Evolutionary conservation across 208 protist species (phyloP), one percentile per base, ranked within the genome.

Genomic region (Balamuthia mandrillaris): DNA sequence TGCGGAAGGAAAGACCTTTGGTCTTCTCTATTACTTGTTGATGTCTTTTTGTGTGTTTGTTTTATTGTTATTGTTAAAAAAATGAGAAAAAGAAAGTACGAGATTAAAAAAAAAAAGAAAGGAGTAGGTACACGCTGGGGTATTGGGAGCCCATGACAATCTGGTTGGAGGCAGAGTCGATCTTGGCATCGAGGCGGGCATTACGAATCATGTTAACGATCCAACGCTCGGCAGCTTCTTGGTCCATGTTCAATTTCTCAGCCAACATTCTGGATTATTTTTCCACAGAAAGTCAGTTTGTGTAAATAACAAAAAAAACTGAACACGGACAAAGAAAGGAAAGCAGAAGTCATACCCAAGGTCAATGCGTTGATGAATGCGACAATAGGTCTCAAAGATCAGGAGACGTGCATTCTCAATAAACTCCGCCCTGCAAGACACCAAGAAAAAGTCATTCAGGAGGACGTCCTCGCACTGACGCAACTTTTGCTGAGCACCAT

Each of bases 321-420:
- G n/a, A n/a, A n/a, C n/a, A n/a, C n/a, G n/a, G n/a, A 86, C 42
- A 12, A 6, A 14, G 16, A 81, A 16, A n/a, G 65, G 61, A 29
- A 88, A 16, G 58, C 31, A n/a, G n/a, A n/a, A n/a, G n/a, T 81
- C 88, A 12, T 85, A 92, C 89, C 54, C 72, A 37, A 94, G 90
- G 84, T 93, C 88, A 70, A 95, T 94, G 77, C 51, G 66, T 78
- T 91, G 52, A 84, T 94, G 92, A 68, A 94, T 93, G 54, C 85
- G 77, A 87, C 91, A 94, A 90, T 94, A 95, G 4, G 82, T 90
- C 83, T 95, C 93, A 81, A 95, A 94, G 61, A 95, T 92, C 61
- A 90, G 89, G 14, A 90, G 81, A 72, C 91, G 88, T 24, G 92
- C 90, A 70, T 88, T 88, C 66, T 92, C 88, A 56, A 94, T 84